Evolutionary conservation across 176 grass and related monocot species (phyloP), one percentile per base, ranked within the genome.

Genomic region (Carex scoparia): DNA sequence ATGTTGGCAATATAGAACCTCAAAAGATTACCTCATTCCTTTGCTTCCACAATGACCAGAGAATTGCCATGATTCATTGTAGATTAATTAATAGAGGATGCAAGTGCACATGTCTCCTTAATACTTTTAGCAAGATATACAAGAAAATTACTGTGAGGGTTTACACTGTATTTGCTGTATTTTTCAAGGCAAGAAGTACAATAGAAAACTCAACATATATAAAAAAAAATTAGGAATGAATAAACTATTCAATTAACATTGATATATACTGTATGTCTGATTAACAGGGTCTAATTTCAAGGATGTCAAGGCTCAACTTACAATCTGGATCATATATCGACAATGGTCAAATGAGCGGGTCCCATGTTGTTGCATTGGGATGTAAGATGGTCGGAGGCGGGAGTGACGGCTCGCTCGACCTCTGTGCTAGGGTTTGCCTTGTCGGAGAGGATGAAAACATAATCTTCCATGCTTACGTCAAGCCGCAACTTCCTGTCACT

Each of bases 371-470:
- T 19, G 92, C 91, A 66, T 86, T 97, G 38, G 90, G 79, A 1
- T 97, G 95, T 89, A 97, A 94, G 85, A 93, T 93, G 91, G 95
- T 94, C 4, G 92, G 95, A 79, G 91, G 86, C 55, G 89, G 95
- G 0, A 94, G 86, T 56, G 95, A 97, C 71, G 95, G 92, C 0
- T 70, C 86, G 0, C 68, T 97, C 23, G 91, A 97, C 86, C 86
- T 94, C 48, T 94, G 91, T 33, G 92, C 87, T 2, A 82, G 94
- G 10, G 89, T 97, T 32, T 97, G 95, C 92, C 53, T 93, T 2
- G 67, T 90, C 4, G 84, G 94, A 71, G 95, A 97, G 87, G 68
- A 84, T 7, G 95, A 93, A 81, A 23, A 35, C 16, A 12, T 93
- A 58, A 60, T 93, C 3, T 90, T 81, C 68, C 89, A 94, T 30